Percentiles rank a stretch among this genome's conserved stretches.
Evolutionary conservation across 2,329 filamentous ascomycete species (phyloP).

Genomic region (Cadophora gregata): DNA sequence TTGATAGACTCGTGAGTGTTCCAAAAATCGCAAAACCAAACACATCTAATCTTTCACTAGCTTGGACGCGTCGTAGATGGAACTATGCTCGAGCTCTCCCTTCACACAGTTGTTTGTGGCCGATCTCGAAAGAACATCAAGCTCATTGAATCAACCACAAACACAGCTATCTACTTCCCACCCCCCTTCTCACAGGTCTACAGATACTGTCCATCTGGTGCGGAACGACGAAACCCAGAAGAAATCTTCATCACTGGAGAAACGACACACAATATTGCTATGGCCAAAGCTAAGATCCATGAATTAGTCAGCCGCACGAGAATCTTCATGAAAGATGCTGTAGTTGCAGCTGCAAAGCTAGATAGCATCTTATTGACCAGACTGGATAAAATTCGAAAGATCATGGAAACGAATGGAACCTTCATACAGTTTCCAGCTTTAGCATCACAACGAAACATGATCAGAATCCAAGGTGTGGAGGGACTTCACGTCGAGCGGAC

Average conservation of each 20-base stretch:
- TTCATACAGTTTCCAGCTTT: conserved; percentile 92
- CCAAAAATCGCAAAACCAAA: conserved; percentile 24
- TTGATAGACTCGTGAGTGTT: conserved; percentile 60
- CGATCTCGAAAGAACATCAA: conserved; percentile 98
- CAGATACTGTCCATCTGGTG: conserved; percentile 84
- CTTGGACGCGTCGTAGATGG: conserved; percentile 78
- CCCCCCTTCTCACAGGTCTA: conserved; percentile 92
- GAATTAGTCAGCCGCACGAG: conserved; percentile 83
- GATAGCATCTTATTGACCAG: conserved; percentile 91
- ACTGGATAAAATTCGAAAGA: conserved; percentile 95
- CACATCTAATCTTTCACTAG: conserved; percentile 54
- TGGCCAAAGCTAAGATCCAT: conserved; percentile 89
- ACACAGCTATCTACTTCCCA: conserved; percentile 97
- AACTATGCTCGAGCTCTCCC: conserved; percentile 81
- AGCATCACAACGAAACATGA: conserved; percentile 81
- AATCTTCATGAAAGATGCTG: conserved; percentile 89
- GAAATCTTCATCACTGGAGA: conserved; percentile 97
- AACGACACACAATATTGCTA: conserved; percentile 79
- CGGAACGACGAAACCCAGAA: conserved; percentile 80
- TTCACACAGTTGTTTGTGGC: conserved; percentile 92
- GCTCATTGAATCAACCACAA: conserved; percentile 91
- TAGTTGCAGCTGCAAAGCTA: conserved; percentile 88
- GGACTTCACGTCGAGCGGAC: conserved; percentile 94
- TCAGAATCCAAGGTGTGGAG: conserved; percentile 91
- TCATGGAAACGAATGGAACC: conserved; percentile 94